Base-by-base conservation (phyloP, 257 asterid genomes). In the Petunia axillaris region DNA sequence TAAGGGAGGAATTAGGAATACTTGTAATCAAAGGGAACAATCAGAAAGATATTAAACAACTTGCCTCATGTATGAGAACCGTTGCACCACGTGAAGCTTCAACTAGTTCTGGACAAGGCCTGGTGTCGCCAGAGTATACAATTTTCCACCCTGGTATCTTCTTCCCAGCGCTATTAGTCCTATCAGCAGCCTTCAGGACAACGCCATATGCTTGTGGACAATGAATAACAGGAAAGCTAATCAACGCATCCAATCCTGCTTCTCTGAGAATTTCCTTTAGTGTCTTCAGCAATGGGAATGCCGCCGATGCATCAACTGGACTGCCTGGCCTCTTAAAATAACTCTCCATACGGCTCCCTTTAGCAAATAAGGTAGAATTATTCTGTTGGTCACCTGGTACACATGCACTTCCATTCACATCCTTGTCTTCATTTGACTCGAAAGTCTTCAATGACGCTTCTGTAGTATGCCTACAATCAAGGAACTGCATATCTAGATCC, bases 61-160 rank as follows among this genome's bases (percentile, higher is more conserved):
- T 85, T 83, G 75, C 97, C 96, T 93, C 98, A 1, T 95, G 97
- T 82, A 95, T 93, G 63, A 95, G 97, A 83, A 93, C 91, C 3
- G 98, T 93, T 15, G 97, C 99, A 9, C 94, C 96, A 1, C 57
- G 84, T 8, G 99, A 84, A 44, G 97, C 97, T 83, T 84, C 80
- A 64, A 92, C 89, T 59, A 92, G 90, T 82, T 94, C 97, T 3
- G 93, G 94, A 85, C 99, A 96, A 16, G 99, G 99, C 84, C 99
- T 81, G 70, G 99, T 96, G 85, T 96, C 99, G 4, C 99, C 99
- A 1, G 99, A 96, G 90, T 96, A 96, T 68, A 90, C 99, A 58
- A 96, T 80, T 83, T 94, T 93, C 98, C 99, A 96, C 36, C 99
- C 98, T 0, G 98, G 97, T 44, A 91, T 86, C 62, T 82, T 88